Conservation (phyloP, 2,329 filamentous ascomycete species). For the Lithohypha guttulata region DNA sequence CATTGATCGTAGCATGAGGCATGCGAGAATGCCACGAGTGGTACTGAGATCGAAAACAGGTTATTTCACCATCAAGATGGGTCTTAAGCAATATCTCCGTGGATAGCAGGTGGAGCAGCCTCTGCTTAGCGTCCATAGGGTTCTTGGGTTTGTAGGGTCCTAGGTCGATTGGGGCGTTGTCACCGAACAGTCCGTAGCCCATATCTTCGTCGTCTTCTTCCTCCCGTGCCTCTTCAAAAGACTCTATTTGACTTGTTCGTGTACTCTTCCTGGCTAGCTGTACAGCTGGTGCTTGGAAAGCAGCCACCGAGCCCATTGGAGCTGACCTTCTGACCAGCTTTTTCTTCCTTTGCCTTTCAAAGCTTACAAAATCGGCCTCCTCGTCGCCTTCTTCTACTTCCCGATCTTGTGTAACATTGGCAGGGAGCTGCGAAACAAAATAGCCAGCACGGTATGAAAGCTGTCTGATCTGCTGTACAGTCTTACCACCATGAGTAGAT, state of each 20-base stretch:
- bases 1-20: slow-evolving; percentile 49
- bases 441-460: slow-evolving; percentile 35
- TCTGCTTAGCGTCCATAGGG: slow-evolving; percentile 43
- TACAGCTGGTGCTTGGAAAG: not conserved
- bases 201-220: slow-evolving; percentile 29
- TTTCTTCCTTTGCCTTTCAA: not conserved
- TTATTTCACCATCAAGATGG: slow-evolving; percentile 38
- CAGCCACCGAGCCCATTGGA: not conserved
- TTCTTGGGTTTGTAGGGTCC: slow-evolving; percentile 25
- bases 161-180: slow-evolving; percentile 13
- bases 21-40: slow-evolving; percentile 48
- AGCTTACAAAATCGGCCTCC: slow-evolving; percentile 2
- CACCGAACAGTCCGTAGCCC: slow-evolving; percentile 3
- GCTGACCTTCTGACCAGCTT: not conserved
- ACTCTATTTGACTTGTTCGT: too few species aligned
- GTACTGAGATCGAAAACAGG: slow-evolving; percentile 48
- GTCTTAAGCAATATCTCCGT: slow-evolving; percentile 43
- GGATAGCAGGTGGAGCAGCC: slow-evolving; percentile 46
- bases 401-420: slow-evolving; percentile 28
- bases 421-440: slow-evolving; percentile 47
- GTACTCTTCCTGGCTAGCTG: too few species aligned
- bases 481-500: not conserved
- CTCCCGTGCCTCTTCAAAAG: slow-evolving; percentile 32
- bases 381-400: slow-evolving; percentile 9
- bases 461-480: slow-evolving; percentile 27